Conservation (phyloP, 345 rosid species). For the Syzygium aqueum region DNA sequence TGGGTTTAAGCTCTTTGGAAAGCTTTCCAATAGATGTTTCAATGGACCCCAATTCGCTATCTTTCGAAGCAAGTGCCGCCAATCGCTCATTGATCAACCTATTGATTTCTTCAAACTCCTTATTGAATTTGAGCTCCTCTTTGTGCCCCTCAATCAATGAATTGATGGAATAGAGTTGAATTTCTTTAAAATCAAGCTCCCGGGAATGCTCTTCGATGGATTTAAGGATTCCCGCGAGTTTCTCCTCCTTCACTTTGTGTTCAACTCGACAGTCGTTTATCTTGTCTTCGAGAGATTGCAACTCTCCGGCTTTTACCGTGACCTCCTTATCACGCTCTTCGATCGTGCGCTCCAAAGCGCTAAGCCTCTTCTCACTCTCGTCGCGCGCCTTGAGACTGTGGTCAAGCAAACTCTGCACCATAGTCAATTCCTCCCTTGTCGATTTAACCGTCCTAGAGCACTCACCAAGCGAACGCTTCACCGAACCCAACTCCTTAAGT, state of each 20-base stretch:
- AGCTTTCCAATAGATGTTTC: background rate
- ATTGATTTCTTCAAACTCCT: background rate
- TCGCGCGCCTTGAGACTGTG: constrained; percentile 1
- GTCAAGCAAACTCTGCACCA: background rate
- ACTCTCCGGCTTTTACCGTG: background rate
- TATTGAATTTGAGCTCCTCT: background rate
- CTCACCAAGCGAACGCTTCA: background rate
- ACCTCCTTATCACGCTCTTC: background rate
- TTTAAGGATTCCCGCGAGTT: background rate
- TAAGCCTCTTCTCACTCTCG: constrained; percentile 1
- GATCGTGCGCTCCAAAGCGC: background rate
- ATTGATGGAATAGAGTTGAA: background rate
- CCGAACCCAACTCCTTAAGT: background rate
- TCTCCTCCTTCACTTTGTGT: background rate
- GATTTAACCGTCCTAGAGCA: background rate
- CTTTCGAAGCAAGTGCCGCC: background rate
- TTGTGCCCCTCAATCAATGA: background rate
- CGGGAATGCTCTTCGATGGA: background rate
- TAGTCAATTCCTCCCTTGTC: constrained; percentile 8
- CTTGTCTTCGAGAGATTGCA: background rate
- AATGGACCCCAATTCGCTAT: background rate
- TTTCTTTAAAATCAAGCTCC: background rate
- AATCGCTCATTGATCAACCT: background rate
- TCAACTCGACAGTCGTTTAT: background rate
- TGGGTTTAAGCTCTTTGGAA: background rate